Conservation (phyloP, 1,139 yeast species). For the Yamadazyma jaroonii region DNA sequence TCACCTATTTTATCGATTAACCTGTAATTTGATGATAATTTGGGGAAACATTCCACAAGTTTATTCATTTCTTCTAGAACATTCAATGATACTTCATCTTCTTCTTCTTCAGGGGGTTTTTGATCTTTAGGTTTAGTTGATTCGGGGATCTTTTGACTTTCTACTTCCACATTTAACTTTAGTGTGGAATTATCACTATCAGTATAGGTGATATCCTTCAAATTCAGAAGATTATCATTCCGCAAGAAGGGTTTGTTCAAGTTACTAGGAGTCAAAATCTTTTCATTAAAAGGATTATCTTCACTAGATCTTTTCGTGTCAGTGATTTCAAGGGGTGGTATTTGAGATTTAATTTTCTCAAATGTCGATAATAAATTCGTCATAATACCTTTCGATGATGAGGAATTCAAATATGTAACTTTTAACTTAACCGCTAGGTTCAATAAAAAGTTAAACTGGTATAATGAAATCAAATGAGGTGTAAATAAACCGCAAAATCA, state of each 20-base stretch:
- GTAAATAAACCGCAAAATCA: not conserved
- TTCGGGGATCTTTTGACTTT: slow-evolving; percentile 6
- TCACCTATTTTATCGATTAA: slow-evolving; percentile 88
- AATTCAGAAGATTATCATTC: slow-evolving; percentile 3
- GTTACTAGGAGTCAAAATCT: slow-evolving; percentile 1
- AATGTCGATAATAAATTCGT: slow-evolving; percentile 17
- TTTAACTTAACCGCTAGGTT: too few species aligned
- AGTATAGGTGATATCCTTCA: not conserved
- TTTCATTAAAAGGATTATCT: slow-evolving; percentile 33
- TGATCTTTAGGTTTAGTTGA: slow-evolving; percentile 5
- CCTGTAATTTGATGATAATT: slow-evolving; percentile 56
- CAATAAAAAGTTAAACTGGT: too few species aligned
- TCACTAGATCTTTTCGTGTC: slow-evolving; percentile 16
- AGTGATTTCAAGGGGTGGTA: slow-evolving; percentile 14
- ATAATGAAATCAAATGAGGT: too few species aligned
- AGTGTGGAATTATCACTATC: slow-evolving; percentile 1
- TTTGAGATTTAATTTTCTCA: slow-evolving; percentile 14
- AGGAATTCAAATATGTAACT: not conserved
- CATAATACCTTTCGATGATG: slow-evolving; percentile 9
- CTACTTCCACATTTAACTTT: slow-evolving; percentile 3
- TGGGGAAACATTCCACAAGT: slow-evolving; percentile 63
- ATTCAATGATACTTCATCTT: slow-evolving; percentile 47
- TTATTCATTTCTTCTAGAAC: slow-evolving; percentile 65
- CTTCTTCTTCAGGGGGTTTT: slow-evolving; percentile 25
- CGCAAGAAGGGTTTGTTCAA: slow-evolving; percentile 6